A percentile compares a stretch with the other conserved stretches of the same genome.
These are phyloP conservation scores for Auriculariales sp. DNA, from an alignment of 768 basidiomycete species.

Conservation along the genomic window DNA sequence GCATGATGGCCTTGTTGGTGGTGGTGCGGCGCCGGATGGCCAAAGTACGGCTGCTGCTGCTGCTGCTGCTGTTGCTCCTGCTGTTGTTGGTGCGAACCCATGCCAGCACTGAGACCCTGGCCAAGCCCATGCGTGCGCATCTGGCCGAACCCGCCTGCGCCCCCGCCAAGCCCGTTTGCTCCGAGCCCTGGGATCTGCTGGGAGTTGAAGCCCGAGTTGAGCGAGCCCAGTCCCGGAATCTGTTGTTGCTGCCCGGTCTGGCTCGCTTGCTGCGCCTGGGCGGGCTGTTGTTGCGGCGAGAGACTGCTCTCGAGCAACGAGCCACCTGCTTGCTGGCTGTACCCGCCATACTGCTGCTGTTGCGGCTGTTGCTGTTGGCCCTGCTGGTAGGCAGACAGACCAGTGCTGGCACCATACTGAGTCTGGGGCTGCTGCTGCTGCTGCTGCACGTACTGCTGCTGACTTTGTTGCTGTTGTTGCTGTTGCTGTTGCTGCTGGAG, in stretches of 20 bases:
- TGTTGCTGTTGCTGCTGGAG: constrained; percentile 9
- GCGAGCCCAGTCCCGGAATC: no score
- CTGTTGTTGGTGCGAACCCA: no score
- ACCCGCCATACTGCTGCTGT: constrained; percentile 26
- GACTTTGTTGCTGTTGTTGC: constrained; percentile 7
- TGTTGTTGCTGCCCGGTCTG: no score
- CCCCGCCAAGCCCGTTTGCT: no score
- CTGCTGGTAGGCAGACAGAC: constrained; percentile 22
- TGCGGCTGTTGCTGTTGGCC: constrained; percentile 18
- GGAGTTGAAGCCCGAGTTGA: neutral
- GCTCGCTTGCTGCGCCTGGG: neutral
- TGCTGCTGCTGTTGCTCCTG: constrained; percentile 24
- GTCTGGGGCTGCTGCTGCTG: constrained; percentile 14
- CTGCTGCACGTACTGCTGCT: constrained; percentile 9
- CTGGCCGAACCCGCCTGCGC: no score
- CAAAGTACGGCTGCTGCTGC: constrained; percentile 8
- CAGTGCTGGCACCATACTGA: constrained; percentile 19
- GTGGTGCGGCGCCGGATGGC: constrained; percentile 19
- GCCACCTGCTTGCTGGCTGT: no score
- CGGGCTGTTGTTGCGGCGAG: no score
- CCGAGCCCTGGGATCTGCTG: no score
- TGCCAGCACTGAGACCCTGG: no score
- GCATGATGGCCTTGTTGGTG: constrained; percentile 30
- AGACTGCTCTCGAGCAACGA: no score
- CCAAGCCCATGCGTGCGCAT: no score